A percentile compares a stretch with the other conserved stretches of the same genome.
Conservation (phyloP, 805 yeast genomes). For the Cyberlindnera veronae region DNA sequence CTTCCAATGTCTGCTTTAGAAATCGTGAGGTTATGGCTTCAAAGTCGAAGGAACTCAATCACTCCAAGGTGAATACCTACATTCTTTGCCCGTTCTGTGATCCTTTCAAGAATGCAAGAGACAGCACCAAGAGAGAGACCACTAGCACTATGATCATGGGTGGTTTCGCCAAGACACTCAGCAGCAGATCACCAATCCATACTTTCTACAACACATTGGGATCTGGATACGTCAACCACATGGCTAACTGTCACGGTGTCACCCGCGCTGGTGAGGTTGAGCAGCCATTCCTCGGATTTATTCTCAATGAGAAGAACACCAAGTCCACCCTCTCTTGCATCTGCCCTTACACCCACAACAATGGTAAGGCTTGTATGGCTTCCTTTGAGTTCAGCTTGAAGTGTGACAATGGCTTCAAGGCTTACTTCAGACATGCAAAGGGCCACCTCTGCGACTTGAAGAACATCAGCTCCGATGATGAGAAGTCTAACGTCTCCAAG, state of each 20-base stretch:
- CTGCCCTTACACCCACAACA: slow-evolving; percentile 5
- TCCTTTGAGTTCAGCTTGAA: not conserved
- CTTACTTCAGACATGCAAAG: slow-evolving; percentile 10
- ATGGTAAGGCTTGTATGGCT: slow-evolving; percentile 1
- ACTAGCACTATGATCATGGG: slow-evolving; percentile 2
- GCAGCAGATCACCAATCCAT: not conserved
- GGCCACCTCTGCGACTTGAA: not conserved
- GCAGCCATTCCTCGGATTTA: slow-evolving; percentile 6
- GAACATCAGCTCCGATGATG: no score
- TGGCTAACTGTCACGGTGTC: slow-evolving; percentile 17
- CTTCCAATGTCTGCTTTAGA: slow-evolving; percentile 13
- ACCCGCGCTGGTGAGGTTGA: slow-evolving; percentile 1
- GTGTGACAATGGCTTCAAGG: slow-evolving; percentile 6
- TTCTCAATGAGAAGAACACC: not conserved
- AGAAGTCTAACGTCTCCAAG: no score
- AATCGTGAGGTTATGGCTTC: slow-evolving; percentile 10
- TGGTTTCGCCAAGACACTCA: slow-evolving; percentile 2
- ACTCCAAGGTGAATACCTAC: slow-evolving; percentile 14
- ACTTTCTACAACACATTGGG: slow-evolving; percentile 16
- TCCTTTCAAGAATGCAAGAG: slow-evolving; percentile 6
- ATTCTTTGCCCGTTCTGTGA: slow-evolving; percentile 18
- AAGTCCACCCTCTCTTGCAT: not conserved
- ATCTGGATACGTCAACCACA: slow-evolving; percentile 14
- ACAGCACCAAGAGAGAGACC: not conserved
- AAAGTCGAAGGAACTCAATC: slow-evolving; percentile 2